Evolutionary conservation across 78 protist genomes (phyloP), one percentile per base, ranked within the genome.

Genomic region (Blattamonas nauphoetae): DNA sequence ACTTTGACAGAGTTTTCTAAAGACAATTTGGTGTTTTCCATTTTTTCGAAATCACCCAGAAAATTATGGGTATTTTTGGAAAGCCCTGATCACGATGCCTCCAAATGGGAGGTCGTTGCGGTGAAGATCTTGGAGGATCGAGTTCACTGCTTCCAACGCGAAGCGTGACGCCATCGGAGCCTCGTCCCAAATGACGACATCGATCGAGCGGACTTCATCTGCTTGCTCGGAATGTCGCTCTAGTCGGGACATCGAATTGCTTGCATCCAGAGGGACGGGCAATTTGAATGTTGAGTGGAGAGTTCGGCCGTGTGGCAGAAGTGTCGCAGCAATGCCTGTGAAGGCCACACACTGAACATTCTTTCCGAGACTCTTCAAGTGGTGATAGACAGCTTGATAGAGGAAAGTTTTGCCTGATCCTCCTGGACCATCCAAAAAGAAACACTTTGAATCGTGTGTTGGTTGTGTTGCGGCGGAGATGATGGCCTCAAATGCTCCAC

Each of bases 401-500:
- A 80, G 34, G 34, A 35, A 80, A 6, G 83, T 80, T 33, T 80
- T 80, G 41, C 83, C 83, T 32, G 41, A 32, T 29, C 83, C 83
- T 11, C 83, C 83, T 6, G 83, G 83, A 33, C 83, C 83, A 80
- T 80, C 83, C 44, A 80, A 35, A 33, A 80, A 80, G 83, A 11
- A 21, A 55, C 71, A 55, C 11, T 55, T 55, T 55, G 38, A 21
- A 55, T 21, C 71, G 21, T 11, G 71, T 29, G 71, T 11, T 11
- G 38, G 71, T 55, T 55, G 71, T 29, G 38, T 29, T 29, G 21
- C 21, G 21, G 11, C 38, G 38, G 11, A 11, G 71, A 55, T 21
- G 21, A 55, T 55, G 21, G 11, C 71, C 71, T 55, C 71, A 55
- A 55, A 55, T 29, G 21, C 21, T 21, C 21, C 71, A 29, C 21